phyloP scores from a whole-genome alignment of 1,139 yeast species.

The Saccharomycopsis hybrid region DNA sequence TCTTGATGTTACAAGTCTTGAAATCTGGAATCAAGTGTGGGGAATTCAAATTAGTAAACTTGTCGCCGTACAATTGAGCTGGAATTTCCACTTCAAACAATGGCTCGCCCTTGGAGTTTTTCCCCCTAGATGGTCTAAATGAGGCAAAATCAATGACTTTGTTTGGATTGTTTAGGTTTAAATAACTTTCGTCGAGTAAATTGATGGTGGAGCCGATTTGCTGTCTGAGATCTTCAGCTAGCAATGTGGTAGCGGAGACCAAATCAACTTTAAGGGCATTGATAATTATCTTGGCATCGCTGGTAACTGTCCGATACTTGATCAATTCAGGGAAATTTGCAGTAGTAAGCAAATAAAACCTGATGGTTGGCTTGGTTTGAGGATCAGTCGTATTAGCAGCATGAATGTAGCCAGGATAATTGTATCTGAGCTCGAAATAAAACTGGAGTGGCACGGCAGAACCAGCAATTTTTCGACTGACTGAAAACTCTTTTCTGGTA shows the following conservation, averaged over 20 bases:
- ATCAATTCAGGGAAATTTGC: slow-evolving; percentile 3
- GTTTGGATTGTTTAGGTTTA: slow-evolving; percentile 2
- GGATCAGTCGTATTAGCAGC: slow-evolving; percentile 21
- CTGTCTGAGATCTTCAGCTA: slow-evolving; percentile 5
- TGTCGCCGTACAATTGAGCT: slow-evolving; percentile 30
- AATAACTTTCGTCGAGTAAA: not conserved
- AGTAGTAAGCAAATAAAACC: slow-evolving; percentile 5
- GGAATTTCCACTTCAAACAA: slow-evolving; percentile 44
- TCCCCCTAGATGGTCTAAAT: not conserved
- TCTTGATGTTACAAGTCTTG: slow-evolving; percentile 41
- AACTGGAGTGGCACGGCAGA: slow-evolving; percentile 31
- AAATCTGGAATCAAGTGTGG: slow-evolving; percentile 37
- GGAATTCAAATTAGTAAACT: not conserved
- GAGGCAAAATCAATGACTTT: slow-evolving; percentile 2
- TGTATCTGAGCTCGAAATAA: slow-evolving; percentile 41
- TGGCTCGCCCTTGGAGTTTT: slow-evolving; percentile 3
- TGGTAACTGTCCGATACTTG: not conserved
- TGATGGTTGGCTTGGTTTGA: not conserved
- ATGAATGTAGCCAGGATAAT: slow-evolving; percentile 34
- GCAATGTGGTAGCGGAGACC: slow-evolving; percentile 2
- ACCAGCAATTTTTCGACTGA: slow-evolving; percentile 38
- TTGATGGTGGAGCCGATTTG: not conserved
- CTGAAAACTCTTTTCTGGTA: slow-evolving; percentile 35
- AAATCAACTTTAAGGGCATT: slow-evolving; percentile 3
- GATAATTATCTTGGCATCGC: not conserved